phyloP scores from a whole-genome alignment of 176 grass and related monocot species.

The Cenchrus fungigraminus region DNA sequence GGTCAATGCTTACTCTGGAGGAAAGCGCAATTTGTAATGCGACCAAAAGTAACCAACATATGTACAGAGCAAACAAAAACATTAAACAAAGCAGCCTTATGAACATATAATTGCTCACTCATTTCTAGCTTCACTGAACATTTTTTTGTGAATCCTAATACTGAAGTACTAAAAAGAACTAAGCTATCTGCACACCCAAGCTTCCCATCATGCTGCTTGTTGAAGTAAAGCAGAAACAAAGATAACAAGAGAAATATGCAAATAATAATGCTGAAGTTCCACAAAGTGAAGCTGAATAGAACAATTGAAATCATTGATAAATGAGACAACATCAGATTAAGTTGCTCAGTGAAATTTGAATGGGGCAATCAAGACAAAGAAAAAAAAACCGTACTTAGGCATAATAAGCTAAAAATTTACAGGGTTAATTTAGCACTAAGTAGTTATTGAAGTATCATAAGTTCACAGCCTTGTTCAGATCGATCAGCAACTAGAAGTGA shows the following conservation, averaged over 20 bases:
- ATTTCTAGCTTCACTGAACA: not conserved
- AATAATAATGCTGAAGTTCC: not conserved
- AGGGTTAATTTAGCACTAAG: slow-evolving; percentile 17
- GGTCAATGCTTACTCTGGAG: not conserved
- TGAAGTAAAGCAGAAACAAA: not conserved
- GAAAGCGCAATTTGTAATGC: not conserved
- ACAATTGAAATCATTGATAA: not conserved
- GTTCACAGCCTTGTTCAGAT: not conserved
- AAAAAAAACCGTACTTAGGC: not conserved
- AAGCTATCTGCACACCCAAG: slow-evolving; percentile 22
- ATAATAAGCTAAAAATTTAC: not conserved
- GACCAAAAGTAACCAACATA: slow-evolving; percentile 4
- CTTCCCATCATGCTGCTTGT: not conserved
- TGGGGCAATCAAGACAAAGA: not conserved
- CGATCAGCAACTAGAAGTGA: not conserved
- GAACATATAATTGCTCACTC: not conserved
- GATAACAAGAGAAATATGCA: not conserved
- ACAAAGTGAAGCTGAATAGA: slow-evolving; percentile 7
- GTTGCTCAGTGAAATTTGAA: slow-evolving; percentile 3
- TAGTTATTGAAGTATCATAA: not conserved
- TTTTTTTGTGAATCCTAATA: slow-evolving; percentile 17
- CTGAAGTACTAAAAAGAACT: not conserved
- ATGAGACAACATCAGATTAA: not conserved
- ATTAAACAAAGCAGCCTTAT: not conserved
- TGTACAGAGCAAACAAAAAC: not conserved